Evolutionary conservation across 805 yeast genomes (phyloP), one percentile per base, ranked within the genome.

Genomic region (Myxozyma melibiosi): DNA sequence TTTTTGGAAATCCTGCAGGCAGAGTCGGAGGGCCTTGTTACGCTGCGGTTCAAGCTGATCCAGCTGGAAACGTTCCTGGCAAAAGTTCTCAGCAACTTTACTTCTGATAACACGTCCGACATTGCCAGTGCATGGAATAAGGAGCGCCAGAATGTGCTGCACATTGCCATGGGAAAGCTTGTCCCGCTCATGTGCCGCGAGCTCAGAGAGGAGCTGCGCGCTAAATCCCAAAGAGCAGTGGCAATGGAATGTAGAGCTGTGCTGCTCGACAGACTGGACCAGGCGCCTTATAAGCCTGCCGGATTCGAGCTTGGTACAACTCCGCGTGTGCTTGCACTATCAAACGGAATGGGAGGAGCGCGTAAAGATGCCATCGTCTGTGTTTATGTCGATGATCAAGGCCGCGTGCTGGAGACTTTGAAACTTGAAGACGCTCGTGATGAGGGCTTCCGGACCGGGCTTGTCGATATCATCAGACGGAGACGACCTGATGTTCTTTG

Each of bases 1-100:
- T 89, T 87, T 65, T 76, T 94, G 67, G 81, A 95, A 67, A 94
- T 94, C 96, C 73, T 91, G 48, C 91, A 87, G 67, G 99, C 98
- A 1, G 99, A 94, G 70, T 72, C 83, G 4, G 78, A 82, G 62
- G 95, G 96, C 31, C 80, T 85, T 41, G 80, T 91, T 35, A 63
- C 74, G 54, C 52, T 76, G 60, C 40, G 43, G 22, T 58, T 54
- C 46, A 45, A 25, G 40, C 24, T 60, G 27, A 46, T 47, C 18
- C 48, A 56, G 24, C 58, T 50, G 22, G 65, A 55, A n/a, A 34
- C 47, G 9, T 58, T 65, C 40, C 66, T 79, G 70, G 68, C 70
- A 44, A 63, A 65, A 5, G 77, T 78, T 38, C 72, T 78, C 65
- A 70, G 76, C 8, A 54, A 57, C 22, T 67, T 65, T 42, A 57